These are phyloP conservation scores for Phlebiopsis flavidoalba DNA, from an alignment of 768 basidiomycete species.

Conservation along the genomic window DNA sequence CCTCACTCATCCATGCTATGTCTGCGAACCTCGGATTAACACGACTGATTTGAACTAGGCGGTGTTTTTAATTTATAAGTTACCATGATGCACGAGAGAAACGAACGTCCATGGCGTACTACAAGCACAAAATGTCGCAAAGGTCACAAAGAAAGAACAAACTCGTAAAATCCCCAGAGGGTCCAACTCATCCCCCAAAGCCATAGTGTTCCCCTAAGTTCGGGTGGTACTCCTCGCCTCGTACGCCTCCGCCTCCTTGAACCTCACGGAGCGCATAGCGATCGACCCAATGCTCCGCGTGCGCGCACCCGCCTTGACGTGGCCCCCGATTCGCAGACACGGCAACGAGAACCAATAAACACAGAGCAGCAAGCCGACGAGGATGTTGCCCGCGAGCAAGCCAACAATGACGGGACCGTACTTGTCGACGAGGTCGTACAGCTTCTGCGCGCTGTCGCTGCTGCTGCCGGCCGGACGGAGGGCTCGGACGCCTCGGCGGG, in stretches of 20 bases:
- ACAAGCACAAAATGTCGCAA: no score
- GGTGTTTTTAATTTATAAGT: no score
- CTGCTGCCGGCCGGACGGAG: background rate
- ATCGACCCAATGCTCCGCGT: background rate
- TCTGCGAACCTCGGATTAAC: no score
- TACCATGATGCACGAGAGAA: no score
- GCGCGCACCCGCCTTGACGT: background rate
- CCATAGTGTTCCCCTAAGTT: no score
- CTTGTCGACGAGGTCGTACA: constrained; percentile 11
- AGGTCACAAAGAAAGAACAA: no score
- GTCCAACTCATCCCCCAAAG: no score
- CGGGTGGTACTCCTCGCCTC: constrained; percentile 5
- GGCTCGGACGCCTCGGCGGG: background rate
- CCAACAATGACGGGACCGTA: constrained; percentile 17
- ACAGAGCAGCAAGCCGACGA: constrained; percentile 8
- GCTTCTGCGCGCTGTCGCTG: background rate
- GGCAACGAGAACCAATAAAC: background rate
- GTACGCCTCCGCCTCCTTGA: constrained; percentile 10
- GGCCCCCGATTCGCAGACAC: constrained; percentile 1
- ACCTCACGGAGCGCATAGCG: constrained; percentile 10
- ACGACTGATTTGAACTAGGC: no score
- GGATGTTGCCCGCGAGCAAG: constrained; percentile 13
- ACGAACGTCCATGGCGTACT: no score
- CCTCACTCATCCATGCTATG: no score
- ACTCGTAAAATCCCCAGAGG: no score